These are phyloP conservation scores for Plasmodium inui DNA, from an alignment of 169 alveolate genomes.

Conservation along the genomic window DNA sequence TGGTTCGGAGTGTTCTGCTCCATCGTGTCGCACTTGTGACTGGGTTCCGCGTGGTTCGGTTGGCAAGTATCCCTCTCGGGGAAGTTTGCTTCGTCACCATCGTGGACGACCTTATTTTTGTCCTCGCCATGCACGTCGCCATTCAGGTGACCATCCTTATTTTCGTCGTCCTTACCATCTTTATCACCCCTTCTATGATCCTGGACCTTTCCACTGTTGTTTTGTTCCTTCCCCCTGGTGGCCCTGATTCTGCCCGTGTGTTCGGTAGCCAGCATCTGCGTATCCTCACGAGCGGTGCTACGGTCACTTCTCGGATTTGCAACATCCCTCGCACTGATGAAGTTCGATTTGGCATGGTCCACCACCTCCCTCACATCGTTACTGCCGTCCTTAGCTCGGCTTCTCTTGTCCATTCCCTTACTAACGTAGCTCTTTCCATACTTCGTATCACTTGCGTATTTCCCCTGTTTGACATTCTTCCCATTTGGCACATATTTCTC, in stretches of 20 bases:
- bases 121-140: neutral
- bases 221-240: neutral
- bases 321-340: neutral
- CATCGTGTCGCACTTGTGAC: neutral
- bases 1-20: neutral
- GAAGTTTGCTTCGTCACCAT: neutral
- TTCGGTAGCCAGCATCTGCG: neutral
- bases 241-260: neutral
- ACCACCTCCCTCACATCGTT: neutral
- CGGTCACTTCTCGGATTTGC: neutral
- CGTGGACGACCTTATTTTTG: neutral
- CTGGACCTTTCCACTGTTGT: neutral
- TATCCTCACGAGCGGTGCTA: neutral
- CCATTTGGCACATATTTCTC: conserved; percentile 6
- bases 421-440: neutral
- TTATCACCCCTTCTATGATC: neutral
- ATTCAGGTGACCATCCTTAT: neutral
- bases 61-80: neutral
- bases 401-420: neutral
- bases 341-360: neutral
- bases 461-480: neutral
- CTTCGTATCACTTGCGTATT: neutral
- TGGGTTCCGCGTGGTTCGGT: neutral
- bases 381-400: neutral
- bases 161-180: neutral